These are phyloP conservation scores for Calonectria hongkongensis DNA, from an alignment of 2,329 filamentous ascomycete genomes.

Conservation along the genomic window DNA sequence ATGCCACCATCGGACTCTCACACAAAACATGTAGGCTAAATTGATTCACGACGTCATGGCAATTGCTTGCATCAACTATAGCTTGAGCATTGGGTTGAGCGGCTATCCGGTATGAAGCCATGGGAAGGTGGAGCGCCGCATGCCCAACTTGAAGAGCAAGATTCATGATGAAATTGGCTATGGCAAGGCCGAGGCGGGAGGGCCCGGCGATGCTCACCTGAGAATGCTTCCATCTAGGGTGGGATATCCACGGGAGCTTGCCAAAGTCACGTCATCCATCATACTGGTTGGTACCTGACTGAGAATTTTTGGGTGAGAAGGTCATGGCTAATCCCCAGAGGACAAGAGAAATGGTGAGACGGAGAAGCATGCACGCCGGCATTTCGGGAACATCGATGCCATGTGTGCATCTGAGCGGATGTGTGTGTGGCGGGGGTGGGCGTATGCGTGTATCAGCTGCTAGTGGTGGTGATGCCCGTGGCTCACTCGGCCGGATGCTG, in stretches of 20 bases:
- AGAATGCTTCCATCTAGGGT: constrained; percentile 44
- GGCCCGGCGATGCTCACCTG: constrained; percentile 41
- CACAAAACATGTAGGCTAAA: constrained; percentile 50
- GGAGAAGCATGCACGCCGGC: constrained; percentile 25
- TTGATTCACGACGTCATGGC: neutral
- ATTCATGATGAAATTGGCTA: constrained; percentile 22
- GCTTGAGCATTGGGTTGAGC: neutral
- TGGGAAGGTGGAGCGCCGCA: neutral
- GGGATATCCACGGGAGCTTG: constrained; percentile 41
- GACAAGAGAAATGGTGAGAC: constrained; percentile 13
- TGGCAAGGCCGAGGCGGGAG: constrained; percentile 32
- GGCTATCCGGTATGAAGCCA: neutral
- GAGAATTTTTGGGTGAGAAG: constrained; percentile 33
- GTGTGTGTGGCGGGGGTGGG: neutral
- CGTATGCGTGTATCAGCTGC: constrained; percentile 2
- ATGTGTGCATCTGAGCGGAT: neutral
- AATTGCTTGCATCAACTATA: constrained; percentile 5
- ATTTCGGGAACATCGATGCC: constrained; percentile 2
- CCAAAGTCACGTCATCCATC: constrained; percentile 48
- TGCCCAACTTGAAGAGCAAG: constrained; percentile 23
- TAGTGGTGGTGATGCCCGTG: constrained; percentile 29
- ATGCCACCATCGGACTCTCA: constrained; percentile 34
- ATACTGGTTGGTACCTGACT: constrained; percentile 41
- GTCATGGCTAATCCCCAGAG: constrained; percentile 18
- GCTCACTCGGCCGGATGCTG: constrained; percentile 39